phyloP scores from a whole-genome alignment of 2,329 filamentous ascomycete species.

The Claviceps arundinis region DNA sequence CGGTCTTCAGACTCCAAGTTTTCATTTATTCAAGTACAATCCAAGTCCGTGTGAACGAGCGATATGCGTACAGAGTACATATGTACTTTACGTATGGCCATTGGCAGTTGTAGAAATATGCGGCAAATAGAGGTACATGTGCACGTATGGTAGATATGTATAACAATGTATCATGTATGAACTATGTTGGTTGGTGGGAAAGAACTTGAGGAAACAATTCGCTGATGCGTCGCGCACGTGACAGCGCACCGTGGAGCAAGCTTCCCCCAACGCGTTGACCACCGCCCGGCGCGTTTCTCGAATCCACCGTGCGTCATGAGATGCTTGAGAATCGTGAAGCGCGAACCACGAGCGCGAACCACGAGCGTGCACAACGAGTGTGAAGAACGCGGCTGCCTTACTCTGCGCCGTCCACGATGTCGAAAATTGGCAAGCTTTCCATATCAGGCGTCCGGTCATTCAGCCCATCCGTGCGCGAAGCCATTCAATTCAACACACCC shows the following conservation, averaged over 20 bases:
- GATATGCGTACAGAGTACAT: too few relatives aligned
- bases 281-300: constrained; percentile 2
- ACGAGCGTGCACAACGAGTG: background rate
- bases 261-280: background rate
- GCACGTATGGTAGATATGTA: too few relatives aligned
- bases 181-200: too few relatives aligned
- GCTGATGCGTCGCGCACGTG: constrained; percentile 1
- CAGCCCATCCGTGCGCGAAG: constrained; percentile 58
- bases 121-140: too few relatives aligned
- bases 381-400: too few relatives aligned
- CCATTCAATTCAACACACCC: constrained; percentile 77
- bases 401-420: constrained; percentile 32
- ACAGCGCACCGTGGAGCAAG: background rate
- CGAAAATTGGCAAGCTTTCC: constrained; percentile 78
- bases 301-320: background rate
- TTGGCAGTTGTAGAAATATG: too few relatives aligned
- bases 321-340: background rate
- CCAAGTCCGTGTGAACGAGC: too few relatives aligned
- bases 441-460: constrained; percentile 81
- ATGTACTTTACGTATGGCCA: too few relatives aligned
- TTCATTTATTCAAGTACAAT: too few relatives aligned
- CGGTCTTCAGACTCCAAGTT: too few relatives aligned
- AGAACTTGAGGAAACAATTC: background rate
- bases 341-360: background rate
- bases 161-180: too few relatives aligned